These are phyloP conservation scores for Haberlea rhodopensis DNA, from an alignment of 257 asterid species.

Conservation along the genomic window DNA sequence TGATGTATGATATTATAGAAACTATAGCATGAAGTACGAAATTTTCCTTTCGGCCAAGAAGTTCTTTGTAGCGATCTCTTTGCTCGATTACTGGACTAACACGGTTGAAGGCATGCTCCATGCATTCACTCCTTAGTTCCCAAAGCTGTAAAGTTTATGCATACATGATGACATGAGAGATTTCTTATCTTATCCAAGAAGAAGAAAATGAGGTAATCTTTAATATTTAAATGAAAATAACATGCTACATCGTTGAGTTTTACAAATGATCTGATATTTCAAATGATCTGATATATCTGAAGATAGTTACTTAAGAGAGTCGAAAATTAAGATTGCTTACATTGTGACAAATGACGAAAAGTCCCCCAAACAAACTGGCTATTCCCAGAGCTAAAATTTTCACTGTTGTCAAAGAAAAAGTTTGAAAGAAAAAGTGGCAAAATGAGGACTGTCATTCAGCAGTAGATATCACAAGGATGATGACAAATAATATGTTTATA, in stretches of 20 bases:
- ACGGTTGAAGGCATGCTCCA: constrained; percentile 39
- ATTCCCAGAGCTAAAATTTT: constrained; percentile 61
- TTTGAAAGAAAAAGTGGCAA: constrained; percentile 2
- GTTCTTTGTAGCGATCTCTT: constrained; percentile 56
- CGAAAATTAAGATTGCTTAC: constrained; percentile 44
- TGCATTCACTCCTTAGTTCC: constrained; percentile 51
- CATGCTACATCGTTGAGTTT: neutral
- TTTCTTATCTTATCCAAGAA: neutral
- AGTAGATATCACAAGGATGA: neutral
- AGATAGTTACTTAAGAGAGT: neutral
- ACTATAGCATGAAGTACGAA: constrained; percentile 56
- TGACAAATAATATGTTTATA: neutral
- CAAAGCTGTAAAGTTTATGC: constrained; percentile 50
- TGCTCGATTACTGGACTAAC: constrained; percentile 33
- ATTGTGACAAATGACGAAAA: constrained; percentile 60
- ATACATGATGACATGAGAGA: neutral
- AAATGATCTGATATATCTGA: neutral
- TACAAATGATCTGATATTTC: too few relatives aligned
- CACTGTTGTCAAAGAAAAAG: constrained; percentile 46
- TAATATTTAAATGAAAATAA: neutral
- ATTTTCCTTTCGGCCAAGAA: constrained; percentile 62
- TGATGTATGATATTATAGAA: constrained; percentile 52
- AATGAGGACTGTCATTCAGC: neutral
- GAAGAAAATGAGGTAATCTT: neutral
- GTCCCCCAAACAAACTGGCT: constrained; percentile 87